Percentiles rank a stretch among this genome's conserved stretches.
These are phyloP conservation scores for Phascolomyces articulosus DNA, from an alignment of 371 early-diverging fungal species.

Conservation along the genomic window DNA sequence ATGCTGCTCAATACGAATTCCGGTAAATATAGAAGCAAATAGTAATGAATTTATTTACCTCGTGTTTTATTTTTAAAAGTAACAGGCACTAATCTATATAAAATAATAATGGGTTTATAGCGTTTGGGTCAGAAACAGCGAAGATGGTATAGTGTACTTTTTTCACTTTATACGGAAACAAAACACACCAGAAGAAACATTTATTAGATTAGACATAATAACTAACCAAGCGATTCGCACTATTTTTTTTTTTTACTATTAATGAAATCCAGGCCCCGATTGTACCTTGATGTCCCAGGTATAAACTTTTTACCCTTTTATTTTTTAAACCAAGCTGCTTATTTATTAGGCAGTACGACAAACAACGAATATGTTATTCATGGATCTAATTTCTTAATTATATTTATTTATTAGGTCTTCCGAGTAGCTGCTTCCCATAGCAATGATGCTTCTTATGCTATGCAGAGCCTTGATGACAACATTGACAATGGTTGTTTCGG, in stretches of 20 bases:
- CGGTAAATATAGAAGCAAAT: constrained; percentile 3
- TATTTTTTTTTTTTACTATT: background rate
- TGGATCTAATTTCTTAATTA: background rate
- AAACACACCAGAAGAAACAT: too few relatives aligned
- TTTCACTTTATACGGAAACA: background rate
- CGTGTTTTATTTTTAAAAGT: background rate
- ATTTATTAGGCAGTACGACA: background rate
- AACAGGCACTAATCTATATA: background rate
- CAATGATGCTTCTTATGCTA: constrained; percentile 17
- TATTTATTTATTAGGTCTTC: background rate
- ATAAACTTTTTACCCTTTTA: constrained; percentile 10
- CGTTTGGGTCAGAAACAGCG: constrained; percentile 1
- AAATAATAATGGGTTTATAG: background rate
- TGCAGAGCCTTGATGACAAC: constrained; percentile 15
- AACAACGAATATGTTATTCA: background rate
- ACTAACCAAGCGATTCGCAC: background rate
- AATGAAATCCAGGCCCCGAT: constrained; percentile 21
- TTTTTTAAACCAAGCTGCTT: background rate
- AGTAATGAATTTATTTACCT: background rate
- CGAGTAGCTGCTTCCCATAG: constrained; percentile 12
- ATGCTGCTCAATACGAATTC: background rate
- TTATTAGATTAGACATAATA: background rate
- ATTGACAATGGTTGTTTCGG: constrained; percentile 31
- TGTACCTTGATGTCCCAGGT: constrained; percentile 29
- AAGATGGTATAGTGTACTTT: background rate